Evolutionary conservation across 1,284 basidiomycete species (phyloP).

Genomic region (Ceratobasidium sp.): DNA sequence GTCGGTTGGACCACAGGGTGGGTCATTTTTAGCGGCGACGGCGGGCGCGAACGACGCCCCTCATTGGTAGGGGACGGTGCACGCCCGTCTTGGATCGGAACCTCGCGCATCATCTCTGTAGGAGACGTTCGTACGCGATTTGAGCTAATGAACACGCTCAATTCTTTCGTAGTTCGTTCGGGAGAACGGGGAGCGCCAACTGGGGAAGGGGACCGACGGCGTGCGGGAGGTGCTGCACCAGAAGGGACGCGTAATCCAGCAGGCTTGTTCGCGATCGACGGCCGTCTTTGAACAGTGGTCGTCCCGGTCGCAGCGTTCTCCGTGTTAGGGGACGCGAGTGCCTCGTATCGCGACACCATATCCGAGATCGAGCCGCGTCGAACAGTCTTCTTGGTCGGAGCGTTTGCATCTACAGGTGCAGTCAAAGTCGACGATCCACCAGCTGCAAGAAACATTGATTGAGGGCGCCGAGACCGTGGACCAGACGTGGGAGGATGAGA

Average conservation of each 20-base stretch:
- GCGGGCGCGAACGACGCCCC: constrained; percentile 18
- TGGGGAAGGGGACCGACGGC: constrained; percentile 33
- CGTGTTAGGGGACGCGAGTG: constrained; percentile 49
- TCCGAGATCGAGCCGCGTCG: constrained; percentile 80
- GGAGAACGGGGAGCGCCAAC: constrained; percentile 6
- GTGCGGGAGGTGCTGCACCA: constrained; percentile 53
- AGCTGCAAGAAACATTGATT: constrained; percentile 69
- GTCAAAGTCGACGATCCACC: not conserved
- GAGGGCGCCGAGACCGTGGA: constrained; percentile 63
- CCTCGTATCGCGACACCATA: constrained; percentile 82
- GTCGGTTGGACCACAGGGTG: constrained; percentile 21
- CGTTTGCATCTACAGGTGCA: constrained; percentile 30
- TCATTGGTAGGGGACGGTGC: not conserved
- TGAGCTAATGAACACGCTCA: constrained; percentile 26
- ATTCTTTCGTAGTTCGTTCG: not conserved
- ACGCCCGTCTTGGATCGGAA: constrained; percentile 37
- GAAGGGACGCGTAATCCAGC: constrained; percentile 50
- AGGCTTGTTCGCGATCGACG: constrained; percentile 57
- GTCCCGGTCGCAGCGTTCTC: constrained; percentile 39
- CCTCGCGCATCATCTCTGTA: constrained; percentile 38
- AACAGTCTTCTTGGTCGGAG: constrained; percentile 18
- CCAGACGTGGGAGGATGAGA: constrained; percentile 41
- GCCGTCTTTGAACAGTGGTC: constrained; percentile 48
- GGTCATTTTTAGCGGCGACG: constrained; percentile 27
- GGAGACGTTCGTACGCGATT: constrained; percentile 33